A percentile compares a stretch with the other conserved stretches of the same genome.
Conservation (phyloP, 2,329 filamentous ascomycete species). For the Cladobotryum protrusum region DNA sequence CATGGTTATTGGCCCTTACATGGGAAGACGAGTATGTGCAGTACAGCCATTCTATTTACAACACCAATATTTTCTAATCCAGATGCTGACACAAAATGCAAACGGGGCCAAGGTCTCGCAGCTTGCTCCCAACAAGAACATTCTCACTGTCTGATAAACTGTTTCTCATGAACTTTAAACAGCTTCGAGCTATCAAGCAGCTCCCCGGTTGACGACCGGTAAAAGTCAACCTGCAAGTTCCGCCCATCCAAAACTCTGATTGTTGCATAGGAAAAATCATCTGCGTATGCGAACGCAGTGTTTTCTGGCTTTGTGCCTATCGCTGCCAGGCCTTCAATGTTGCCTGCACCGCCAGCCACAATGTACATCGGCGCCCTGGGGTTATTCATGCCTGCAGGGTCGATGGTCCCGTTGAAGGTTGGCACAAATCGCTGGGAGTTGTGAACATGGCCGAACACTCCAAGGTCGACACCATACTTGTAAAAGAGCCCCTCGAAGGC, state of each 20-base stretch:
- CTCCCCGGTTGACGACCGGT: conserved; percentile 41
- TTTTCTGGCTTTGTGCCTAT: conserved; percentile 36
- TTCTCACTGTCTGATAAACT: conserved; percentile 37
- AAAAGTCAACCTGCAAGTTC: conserved; percentile 45
- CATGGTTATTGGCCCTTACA: too few relatives aligned
- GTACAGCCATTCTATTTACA: background rate
- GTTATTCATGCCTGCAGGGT: conserved; percentile 32
- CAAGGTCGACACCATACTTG: conserved; percentile 51
- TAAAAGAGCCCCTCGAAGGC: conserved; percentile 51
- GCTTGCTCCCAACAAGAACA: background rate
- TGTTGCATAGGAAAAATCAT: conserved; percentile 47
- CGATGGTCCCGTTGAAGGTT: conserved; percentile 28
- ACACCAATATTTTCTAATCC: background rate
- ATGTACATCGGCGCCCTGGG: conserved; percentile 24
- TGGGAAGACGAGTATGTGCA: background rate
- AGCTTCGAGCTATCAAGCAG: conserved; percentile 41
- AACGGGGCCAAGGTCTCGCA: background rate
- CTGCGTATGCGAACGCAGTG: conserved; percentile 44
- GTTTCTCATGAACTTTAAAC: conserved; percentile 40
- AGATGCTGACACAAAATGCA: background rate
- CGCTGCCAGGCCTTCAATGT: conserved; percentile 44
- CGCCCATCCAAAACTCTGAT: conserved; percentile 40
- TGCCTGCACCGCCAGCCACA: conserved; percentile 51
- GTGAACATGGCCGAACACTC: conserved; percentile 52
- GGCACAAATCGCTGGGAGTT: conserved; percentile 49